phyloP scores from a whole-genome alignment of 768 basidiomycete species.

The Xerocomellus amylosporus region DNA sequence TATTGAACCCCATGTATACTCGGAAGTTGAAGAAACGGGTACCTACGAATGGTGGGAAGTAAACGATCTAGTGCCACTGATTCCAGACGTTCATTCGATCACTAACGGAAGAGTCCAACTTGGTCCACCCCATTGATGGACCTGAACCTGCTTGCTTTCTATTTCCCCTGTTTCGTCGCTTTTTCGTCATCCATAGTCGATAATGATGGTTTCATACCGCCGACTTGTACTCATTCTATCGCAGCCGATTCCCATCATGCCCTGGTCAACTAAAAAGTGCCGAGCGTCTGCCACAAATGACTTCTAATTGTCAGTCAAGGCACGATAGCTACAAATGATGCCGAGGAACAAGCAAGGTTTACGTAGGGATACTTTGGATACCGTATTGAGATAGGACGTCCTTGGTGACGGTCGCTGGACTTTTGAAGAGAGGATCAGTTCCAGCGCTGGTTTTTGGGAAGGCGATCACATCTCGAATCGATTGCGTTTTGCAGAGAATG shows the following conservation, averaged over 20 bases:
- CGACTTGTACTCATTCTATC: background rate
- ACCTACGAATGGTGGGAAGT: too few relatives aligned
- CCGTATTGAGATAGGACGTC: constrained; percentile 64
- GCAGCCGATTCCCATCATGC: background rate
- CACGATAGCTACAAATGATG: background rate
- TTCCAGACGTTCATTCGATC: background rate
- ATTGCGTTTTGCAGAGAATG: constrained; percentile 80
- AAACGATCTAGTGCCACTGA: background rate
- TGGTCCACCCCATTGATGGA: background rate
- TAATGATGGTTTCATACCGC: background rate
- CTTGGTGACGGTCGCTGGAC: constrained; percentile 61
- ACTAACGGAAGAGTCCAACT: too few relatives aligned
- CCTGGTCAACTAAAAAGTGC: background rate
- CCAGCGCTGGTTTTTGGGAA: constrained; percentile 91
- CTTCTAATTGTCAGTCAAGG: background rate
- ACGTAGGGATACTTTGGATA: constrained; percentile 38
- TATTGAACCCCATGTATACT: too few relatives aligned
- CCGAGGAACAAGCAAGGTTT: constrained; percentile 6
- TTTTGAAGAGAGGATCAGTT: constrained; percentile 84
- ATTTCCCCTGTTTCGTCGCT: too few relatives aligned
- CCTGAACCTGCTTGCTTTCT: background rate
- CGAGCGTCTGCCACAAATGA: constrained; percentile 3
- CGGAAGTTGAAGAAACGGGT: too few relatives aligned
- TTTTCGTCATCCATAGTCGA: background rate
- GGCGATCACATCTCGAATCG: constrained; percentile 94